Conservation (phyloP, 139 green algal species). For the Chlorella sp. region DNA sequence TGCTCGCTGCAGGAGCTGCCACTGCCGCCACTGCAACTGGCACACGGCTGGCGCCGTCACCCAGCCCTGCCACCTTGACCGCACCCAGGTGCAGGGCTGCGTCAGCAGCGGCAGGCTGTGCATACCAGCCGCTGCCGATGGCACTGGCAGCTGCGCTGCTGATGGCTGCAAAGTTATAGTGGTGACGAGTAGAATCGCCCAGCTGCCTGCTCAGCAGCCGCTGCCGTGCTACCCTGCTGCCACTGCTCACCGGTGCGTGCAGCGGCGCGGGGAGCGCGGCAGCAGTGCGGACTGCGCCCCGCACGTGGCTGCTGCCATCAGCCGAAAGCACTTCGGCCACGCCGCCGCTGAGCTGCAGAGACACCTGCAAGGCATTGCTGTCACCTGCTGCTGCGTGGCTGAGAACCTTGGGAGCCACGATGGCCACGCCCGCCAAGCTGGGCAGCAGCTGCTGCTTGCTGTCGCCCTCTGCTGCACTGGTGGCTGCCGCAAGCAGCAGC, state of each 20-base stretch:
- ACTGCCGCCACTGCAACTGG: background rate
- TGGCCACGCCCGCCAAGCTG: background rate
- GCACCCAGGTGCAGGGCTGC: constrained; percentile 44
- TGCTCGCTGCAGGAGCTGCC: background rate
- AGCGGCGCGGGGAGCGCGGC: background rate
- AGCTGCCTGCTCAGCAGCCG: background rate
- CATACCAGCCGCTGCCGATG: background rate
- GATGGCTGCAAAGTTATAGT: background rate
- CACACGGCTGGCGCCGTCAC: background rate
- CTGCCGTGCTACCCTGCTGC: background rate
- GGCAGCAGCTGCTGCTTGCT: background rate
- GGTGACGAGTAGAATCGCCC: background rate
- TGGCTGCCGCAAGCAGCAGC: constrained; percentile 53
- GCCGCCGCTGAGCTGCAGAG: background rate
- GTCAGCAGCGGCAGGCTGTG: constrained; percentile 43
- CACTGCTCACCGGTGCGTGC: background rate
- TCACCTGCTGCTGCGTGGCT: background rate
- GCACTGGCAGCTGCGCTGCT: background rate
- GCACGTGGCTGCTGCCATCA: background rate
- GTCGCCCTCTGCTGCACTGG: background rate
- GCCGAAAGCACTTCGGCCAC: background rate
- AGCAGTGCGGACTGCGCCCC: background rate
- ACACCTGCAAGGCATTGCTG: background rate
- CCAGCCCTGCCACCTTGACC: background rate
- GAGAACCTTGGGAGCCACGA: background rate